Percentiles rank a stretch among this genome's conserved stretches.
phyloP scores from a whole-genome alignment of 495 filamentous ascomycete genomes.

The Chaetomium cochliodes region DNA sequence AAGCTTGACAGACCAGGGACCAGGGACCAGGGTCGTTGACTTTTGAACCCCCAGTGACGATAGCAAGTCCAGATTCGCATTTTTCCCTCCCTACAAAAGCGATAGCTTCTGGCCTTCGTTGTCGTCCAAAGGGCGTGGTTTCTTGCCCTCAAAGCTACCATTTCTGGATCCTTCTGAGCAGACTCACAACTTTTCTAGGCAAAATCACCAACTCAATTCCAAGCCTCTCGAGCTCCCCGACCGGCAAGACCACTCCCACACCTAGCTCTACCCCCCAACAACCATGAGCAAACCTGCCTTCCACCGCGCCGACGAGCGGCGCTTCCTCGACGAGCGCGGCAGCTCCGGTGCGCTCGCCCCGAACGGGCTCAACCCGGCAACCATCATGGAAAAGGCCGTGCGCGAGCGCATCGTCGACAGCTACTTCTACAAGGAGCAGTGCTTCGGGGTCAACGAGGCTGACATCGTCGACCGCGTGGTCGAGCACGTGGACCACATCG shows the following conservation, averaged over 20 bases:
- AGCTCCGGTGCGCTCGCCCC: conserved; percentile 49
- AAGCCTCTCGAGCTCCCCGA: not conserved
- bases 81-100: no score
- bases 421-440: conserved; percentile 98
- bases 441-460: conserved; percentile 90
- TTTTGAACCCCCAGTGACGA: no score
- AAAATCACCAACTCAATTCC: not conserved
- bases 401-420: conserved; percentile 90
- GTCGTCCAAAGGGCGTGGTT: no score
- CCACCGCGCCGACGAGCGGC: conserved; percentile 72
- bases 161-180: no score
- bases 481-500: conserved; percentile 73
- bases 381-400: conserved; percentile 87
- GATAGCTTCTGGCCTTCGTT: no score
- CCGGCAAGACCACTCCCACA: not conserved
- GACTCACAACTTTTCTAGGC: not conserved
- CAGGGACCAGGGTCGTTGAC: no score
- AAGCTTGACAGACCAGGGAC: no score
- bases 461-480: conserved; percentile 87
- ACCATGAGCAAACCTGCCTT: conserved; percentile 37
- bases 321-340: conserved; percentile 76
- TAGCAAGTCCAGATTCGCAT: no score
- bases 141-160: no score
- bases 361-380: conserved; percentile 79
- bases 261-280: not conserved